Evolutionary conservation across 2,329 filamentous ascomycete genomes (phyloP).

Genomic region (Bipolaris bicolor): DNA sequence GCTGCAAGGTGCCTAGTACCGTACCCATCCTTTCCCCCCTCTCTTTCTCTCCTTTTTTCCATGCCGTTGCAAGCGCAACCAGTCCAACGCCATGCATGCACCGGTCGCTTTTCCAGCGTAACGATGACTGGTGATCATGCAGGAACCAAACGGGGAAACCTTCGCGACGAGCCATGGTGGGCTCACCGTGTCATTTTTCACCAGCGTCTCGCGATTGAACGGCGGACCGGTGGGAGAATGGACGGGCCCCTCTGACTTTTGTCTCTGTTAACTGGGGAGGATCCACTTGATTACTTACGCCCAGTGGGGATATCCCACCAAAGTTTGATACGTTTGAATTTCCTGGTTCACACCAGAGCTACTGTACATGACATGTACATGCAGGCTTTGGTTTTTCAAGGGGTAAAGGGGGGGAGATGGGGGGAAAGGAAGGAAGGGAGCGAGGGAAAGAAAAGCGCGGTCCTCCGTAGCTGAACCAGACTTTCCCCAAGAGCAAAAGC

Average conservation of each 20-base stretch:
- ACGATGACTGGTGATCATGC: slow-evolving; percentile 4
- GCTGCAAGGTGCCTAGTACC: neutral
- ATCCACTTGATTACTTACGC: neutral
- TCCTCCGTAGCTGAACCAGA: neutral
- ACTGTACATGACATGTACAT: neutral
- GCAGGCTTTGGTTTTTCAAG: neutral
- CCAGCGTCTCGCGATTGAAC: neutral
- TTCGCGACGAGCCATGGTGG: neutral
- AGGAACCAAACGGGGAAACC: slow-evolving; percentile 1
- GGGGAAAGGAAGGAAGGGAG: neutral
- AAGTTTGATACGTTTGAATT: neutral
- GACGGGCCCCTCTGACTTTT: neutral
- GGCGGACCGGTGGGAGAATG: neutral
- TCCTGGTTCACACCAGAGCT: neutral
- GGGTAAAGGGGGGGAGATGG: neutral
- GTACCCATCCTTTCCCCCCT: neutral
- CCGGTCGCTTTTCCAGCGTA: slow-evolving; percentile 1
- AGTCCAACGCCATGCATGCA: slow-evolving; percentile 2
- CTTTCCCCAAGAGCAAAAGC: neutral
- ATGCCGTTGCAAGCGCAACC: slow-evolving; percentile 3
- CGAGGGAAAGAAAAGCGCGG: neutral
- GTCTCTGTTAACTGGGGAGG: neutral
- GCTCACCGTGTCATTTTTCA: neutral
- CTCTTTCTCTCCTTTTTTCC: neutral
- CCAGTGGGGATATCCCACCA: neutral